These are phyloP conservation scores for Fomitopsis betulina DNA, from an alignment of 1,284 basidiomycete genomes.

Conservation along the genomic window DNA sequence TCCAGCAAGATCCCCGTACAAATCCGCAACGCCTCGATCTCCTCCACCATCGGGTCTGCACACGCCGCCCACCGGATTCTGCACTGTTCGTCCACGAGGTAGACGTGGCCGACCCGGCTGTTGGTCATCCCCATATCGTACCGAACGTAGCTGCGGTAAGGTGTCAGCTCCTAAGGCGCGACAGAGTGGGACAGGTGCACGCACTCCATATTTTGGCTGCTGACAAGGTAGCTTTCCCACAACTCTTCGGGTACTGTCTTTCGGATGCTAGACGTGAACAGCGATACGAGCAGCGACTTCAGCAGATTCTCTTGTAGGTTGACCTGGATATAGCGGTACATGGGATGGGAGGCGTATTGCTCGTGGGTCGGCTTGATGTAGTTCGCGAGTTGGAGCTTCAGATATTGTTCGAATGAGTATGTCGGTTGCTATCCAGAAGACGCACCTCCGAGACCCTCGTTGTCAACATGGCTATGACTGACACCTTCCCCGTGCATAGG, in stretches of 20 bases:
- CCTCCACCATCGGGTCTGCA: slow-evolving; percentile 76
- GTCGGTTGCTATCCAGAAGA: slow-evolving; percentile 2
- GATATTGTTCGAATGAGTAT: neutral
- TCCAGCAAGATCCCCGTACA: slow-evolving; percentile 76
- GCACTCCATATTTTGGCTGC: slow-evolving; percentile 77
- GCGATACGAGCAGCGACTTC: slow-evolving; percentile 82
- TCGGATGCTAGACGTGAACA: slow-evolving; percentile 78
- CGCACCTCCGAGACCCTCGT: slow-evolving; percentile 84
- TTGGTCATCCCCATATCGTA: slow-evolving; percentile 86
- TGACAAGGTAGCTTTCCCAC: slow-evolving; percentile 80
- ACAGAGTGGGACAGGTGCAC: slow-evolving; percentile 2
- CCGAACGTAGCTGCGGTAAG: slow-evolving; percentile 55
- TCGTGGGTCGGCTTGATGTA: slow-evolving; percentile 67
- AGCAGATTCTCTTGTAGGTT: slow-evolving; percentile 89
- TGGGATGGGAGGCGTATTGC: slow-evolving; percentile 55
- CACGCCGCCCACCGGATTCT: slow-evolving; percentile 94
- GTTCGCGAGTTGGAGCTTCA: slow-evolving; percentile 80
- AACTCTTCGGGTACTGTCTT: slow-evolving; percentile 56
- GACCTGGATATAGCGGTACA: slow-evolving; percentile 85
- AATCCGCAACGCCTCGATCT: slow-evolving; percentile 64
- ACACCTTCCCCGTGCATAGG: slow-evolving; percentile 73
- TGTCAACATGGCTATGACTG: slow-evolving; percentile 76
- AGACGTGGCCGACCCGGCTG: slow-evolving; percentile 91
- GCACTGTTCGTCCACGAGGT: slow-evolving; percentile 80
- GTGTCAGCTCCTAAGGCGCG: neutral